These are phyloP conservation scores for Scleromitrula shiraiana DNA, from an alignment of 2,329 filamentous ascomycete genomes.

Conservation along the genomic window DNA sequence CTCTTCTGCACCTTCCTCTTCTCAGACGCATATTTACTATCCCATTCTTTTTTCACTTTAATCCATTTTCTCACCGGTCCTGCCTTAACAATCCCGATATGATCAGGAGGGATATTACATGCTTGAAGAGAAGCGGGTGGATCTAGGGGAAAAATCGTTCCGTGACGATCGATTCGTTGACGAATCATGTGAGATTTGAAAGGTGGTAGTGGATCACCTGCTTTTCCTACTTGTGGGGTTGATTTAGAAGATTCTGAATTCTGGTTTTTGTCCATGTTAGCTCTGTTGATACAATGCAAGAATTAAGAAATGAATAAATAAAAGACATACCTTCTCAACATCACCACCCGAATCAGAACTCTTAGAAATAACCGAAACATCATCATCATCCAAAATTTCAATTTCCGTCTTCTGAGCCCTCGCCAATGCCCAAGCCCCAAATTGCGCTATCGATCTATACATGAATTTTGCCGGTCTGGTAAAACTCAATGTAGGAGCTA, in stretches of 20 bases:
- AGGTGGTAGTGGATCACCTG: conserved; percentile 71
- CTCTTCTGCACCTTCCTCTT: conserved; percentile 67
- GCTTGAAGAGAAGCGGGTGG: conserved; percentile 55
- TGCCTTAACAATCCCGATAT: conserved; percentile 73
- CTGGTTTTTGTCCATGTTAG: conserved; percentile 1
- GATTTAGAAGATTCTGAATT: conserved; percentile 9
- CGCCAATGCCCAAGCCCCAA: conserved; percentile 84
- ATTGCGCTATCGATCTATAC: conserved; percentile 87
- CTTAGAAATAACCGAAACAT: conserved; percentile 64
- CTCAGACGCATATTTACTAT: conserved; percentile 59
- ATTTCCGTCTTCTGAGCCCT: conserved; percentile 72
- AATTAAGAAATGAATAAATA: neutral
- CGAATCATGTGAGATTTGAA: conserved; percentile 89
- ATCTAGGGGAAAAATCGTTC: conserved; percentile 61
- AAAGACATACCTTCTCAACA: conserved; percentile 23
- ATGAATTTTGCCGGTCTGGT: conserved; percentile 94
- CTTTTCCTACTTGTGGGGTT: conserved; percentile 58
- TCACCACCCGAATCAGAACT: conserved; percentile 36
- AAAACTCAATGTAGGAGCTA: conserved; percentile 87
- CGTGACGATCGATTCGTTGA: conserved; percentile 74
- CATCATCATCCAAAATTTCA: conserved; percentile 72
- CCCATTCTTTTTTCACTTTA: conserved; percentile 62
- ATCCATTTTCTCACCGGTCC: conserved; percentile 80
- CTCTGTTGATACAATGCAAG: no score
- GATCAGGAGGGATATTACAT: conserved; percentile 52